Percentiles rank a stretch among this genome's conserved stretches.
These are phyloP conservation scores for Pouteria glomerata DNA, from an alignment of 148 eudicot species.

Conservation along the genomic window DNA sequence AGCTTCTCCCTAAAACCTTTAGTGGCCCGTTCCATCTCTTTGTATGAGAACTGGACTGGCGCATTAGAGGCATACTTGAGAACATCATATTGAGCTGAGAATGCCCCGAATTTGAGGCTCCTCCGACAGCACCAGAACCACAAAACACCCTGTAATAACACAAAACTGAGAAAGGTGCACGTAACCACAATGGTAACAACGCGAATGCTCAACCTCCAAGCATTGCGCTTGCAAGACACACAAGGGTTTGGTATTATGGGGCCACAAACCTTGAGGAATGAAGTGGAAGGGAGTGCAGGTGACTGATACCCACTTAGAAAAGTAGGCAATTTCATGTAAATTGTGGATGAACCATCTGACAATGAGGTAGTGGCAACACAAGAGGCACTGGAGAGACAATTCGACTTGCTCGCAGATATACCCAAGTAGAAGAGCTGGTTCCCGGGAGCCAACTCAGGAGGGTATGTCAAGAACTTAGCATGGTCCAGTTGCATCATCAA, in stretches of 20 bases:
- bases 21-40: conserved; percentile 62
- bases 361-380: conserved; percentile 64
- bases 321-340: conserved; percentile 41
- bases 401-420: conserved; percentile 42
- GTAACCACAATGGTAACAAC: conserved; percentile 49
- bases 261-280: conserved; percentile 66
- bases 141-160: conserved; percentile 40
- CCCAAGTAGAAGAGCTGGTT: conserved; percentile 32
- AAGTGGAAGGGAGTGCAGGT: conserved; percentile 75
- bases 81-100: conserved; percentile 64
- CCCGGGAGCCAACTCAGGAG: conserved; percentile 44
- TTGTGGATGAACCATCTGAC: conserved; percentile 61
- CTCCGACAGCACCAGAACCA: conserved; percentile 84
- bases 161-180: conserved; percentile 33
- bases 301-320: conserved; percentile 70
- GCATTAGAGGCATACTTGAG: conserved; percentile 93
- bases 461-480: conserved; percentile 59
- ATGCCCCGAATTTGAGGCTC: conserved; percentile 45
- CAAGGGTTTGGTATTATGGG: conserved; percentile 47
- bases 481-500: conserved; percentile 53
- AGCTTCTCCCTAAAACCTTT: conserved; percentile 81
- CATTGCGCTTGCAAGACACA: conserved; percentile 12
- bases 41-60: conserved; percentile 77
- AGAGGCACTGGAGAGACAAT: conserved; percentile 45
- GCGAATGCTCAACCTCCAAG: conserved; percentile 40